A percentile compares a stretch with the other conserved stretches of the same genome.
Evolutionary conservation across 1,284 basidiomycete species (phyloP).

Genomic region (Moesziomyces antarcticus): DNA sequence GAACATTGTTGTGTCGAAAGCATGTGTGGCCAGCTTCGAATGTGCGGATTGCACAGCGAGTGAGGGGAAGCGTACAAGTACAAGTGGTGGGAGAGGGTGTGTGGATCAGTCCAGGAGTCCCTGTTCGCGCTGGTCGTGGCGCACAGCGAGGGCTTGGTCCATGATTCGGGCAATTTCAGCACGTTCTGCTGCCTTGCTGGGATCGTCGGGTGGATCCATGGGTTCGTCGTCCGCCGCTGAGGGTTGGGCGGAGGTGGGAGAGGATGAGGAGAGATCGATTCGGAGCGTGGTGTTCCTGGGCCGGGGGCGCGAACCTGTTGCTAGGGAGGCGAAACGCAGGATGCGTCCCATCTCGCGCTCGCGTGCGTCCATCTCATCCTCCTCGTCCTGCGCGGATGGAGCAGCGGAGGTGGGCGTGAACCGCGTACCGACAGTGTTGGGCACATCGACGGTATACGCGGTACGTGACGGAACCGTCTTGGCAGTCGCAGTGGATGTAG

Average conservation of each 20-base stretch:
- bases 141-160: slow-evolving; percentile 25
- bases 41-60: too few relatives aligned
- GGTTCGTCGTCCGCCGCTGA: background rate
- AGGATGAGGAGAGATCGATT: slow-evolving; percentile 2
- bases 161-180: slow-evolving; percentile 15
- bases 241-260: background rate
- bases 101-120: slow-evolving; percentile 29
- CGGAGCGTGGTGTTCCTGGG: slow-evolving; percentile 3
- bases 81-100: background rate
- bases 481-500: background rate
- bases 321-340: slow-evolving; percentile 26
- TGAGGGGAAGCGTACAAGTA: slow-evolving; percentile 6
- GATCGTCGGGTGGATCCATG: background rate
- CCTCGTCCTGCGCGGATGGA: background rate
- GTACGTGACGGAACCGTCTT: slow-evolving; percentile 3
- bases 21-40: too few relatives aligned
- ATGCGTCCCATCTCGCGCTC: slow-evolving; percentile 21
- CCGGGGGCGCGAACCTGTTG: slow-evolving; percentile 9
- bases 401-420: slow-evolving; percentile 2
- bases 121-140: slow-evolving; percentile 24
- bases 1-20: too few relatives aligned
- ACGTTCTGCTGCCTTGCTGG: slow-evolving; percentile 3
- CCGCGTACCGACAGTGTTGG: slow-evolving; percentile 23
- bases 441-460: slow-evolving; percentile 28
- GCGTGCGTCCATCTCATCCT: background rate